phyloP scores from a whole-genome alignment of 202 grass and related monocot genomes.

The Schoenoplectus triqueter region DNA sequence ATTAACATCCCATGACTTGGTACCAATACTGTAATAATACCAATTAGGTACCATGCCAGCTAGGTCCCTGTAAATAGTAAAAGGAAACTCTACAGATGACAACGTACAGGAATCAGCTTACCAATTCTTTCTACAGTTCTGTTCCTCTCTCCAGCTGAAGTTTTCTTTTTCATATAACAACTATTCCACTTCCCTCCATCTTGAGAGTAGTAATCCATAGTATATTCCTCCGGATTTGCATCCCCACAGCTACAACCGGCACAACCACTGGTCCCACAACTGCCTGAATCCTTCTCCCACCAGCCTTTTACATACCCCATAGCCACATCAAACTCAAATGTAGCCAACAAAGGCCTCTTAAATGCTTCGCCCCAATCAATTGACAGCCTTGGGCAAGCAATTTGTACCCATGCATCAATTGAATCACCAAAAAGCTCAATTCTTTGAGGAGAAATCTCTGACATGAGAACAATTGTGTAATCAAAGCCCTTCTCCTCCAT shows the following conservation, averaged over 20 bases:
- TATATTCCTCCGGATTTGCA: constrained; percentile 58
- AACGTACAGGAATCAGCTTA: constrained; percentile 37
- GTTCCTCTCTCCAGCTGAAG: constrained; percentile 47
- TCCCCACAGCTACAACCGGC: constrained; percentile 39
- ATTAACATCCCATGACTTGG: background rate
- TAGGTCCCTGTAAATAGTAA: background rate
- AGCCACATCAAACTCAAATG: constrained; percentile 89
- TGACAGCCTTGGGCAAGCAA: constrained; percentile 84
- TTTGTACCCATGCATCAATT: constrained; percentile 88
- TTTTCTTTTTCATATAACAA: constrained; percentile 80
- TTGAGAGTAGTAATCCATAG: constrained; percentile 95
- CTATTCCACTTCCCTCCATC: constrained; percentile 96
- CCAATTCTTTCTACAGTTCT: constrained; percentile 46
- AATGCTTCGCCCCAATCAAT: constrained; percentile 96
- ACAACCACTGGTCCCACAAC: constrained; percentile 37
- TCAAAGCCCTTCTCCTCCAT: constrained; percentile 90
- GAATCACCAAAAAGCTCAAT: constrained; percentile 86
- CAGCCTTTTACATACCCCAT: constrained; percentile 81
- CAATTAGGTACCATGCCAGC: background rate
- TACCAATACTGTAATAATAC: background rate
- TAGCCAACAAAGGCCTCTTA: constrained; percentile 76
- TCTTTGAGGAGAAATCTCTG: constrained; percentile 74
- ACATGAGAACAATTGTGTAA: constrained; percentile 83
- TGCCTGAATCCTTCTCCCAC: constrained; percentile 68
- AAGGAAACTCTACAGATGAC: background rate